Conservation (phyloP, 2,329 filamentous ascomycete genomes). For the Colletotrichum gloeosporioides region DNA sequence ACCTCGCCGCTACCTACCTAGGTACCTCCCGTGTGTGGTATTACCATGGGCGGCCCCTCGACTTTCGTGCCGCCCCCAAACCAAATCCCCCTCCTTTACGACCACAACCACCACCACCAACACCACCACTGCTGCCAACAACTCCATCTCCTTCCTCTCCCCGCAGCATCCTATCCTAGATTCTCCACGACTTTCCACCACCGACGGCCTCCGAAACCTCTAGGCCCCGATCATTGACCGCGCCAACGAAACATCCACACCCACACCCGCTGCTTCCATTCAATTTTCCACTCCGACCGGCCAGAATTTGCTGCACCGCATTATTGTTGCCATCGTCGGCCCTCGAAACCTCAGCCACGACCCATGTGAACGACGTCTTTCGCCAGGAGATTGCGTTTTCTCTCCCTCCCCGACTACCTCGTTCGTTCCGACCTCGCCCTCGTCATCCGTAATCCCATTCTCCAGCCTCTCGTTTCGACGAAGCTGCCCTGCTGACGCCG, state of each 20-base stretch:
- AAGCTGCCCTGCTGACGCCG: neutral
- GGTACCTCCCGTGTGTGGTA: neutral
- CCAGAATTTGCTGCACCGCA: neutral
- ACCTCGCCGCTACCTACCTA: neutral
- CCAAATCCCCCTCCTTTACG: constrained; percentile 4
- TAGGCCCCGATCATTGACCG: neutral
- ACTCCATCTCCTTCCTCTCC: constrained; percentile 1
- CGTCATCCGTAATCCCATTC: neutral
- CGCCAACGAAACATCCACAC: neutral
- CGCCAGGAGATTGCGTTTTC: neutral
- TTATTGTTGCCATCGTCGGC: neutral
- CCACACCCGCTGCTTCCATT: neutral
- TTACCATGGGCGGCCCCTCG: neutral
- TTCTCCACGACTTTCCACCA: constrained; percentile 3
- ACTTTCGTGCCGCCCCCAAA: neutral
- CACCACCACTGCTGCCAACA: neutral
- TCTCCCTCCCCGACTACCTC: neutral
- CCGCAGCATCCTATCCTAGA: constrained; percentile 2
- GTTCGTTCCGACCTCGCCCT: neutral
- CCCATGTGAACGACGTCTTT: neutral
- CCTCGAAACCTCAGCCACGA: neutral
- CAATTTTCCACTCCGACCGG: neutral
- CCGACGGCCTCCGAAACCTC: neutral
- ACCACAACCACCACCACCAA: neutral
- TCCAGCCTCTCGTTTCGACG: neutral